These are phyloP conservation scores for Truncatella angustata DNA, from an alignment of 2,329 filamentous ascomycete species.

Conservation along the genomic window DNA sequence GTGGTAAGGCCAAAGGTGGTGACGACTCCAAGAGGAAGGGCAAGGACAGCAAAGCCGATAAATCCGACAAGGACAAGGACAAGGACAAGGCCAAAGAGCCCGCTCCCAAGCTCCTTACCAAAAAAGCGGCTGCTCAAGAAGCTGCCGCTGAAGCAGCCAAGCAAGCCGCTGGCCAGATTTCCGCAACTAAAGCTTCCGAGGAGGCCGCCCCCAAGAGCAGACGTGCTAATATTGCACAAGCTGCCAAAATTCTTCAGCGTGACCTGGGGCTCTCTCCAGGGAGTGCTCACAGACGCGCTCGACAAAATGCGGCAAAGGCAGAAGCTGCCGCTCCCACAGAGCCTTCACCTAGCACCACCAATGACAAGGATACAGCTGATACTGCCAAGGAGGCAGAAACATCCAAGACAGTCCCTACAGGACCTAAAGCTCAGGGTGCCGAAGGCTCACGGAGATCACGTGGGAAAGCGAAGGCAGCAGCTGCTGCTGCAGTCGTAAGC, in stretches of 20 bases:
- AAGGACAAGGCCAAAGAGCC: conserved; percentile 54
- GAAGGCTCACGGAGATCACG: conserved; percentile 33
- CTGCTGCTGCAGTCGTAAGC: conserved; percentile 19
- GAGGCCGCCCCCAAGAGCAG: conserved; percentile 51
- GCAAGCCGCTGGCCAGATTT: conserved; percentile 35
- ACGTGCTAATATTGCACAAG: conserved; percentile 59
- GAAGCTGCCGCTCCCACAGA: conserved; percentile 44
- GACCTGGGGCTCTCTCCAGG: conserved; percentile 65
- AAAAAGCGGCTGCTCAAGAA: conserved; percentile 52
- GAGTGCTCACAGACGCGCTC: conserved; percentile 59
- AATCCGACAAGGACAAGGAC: conserved; percentile 59
- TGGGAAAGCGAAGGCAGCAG: conserved; percentile 34
- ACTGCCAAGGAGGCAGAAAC: conserved; percentile 16
- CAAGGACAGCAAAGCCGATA: conserved; percentile 65
- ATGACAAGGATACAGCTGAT: conserved; percentile 22
- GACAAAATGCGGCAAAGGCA: conserved; percentile 57
- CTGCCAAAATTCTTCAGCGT: conserved; percentile 63
- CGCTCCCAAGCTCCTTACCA: conserved; percentile 59
- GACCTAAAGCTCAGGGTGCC: conserved; percentile 23
- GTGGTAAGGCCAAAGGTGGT: conserved; percentile 44
- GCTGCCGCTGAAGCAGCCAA: conserved; percentile 46
- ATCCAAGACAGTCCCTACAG: conserved; percentile 23
- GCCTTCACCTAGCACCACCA: conserved; percentile 29
- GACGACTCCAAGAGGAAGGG: conserved; percentile 52
- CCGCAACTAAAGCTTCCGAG: conserved; percentile 26